Percentiles rank a stretch among this genome's conserved stretches.
phyloP scores from a whole-genome alignment of 768 basidiomycete species.

The Myochromella boudieri region DNA sequence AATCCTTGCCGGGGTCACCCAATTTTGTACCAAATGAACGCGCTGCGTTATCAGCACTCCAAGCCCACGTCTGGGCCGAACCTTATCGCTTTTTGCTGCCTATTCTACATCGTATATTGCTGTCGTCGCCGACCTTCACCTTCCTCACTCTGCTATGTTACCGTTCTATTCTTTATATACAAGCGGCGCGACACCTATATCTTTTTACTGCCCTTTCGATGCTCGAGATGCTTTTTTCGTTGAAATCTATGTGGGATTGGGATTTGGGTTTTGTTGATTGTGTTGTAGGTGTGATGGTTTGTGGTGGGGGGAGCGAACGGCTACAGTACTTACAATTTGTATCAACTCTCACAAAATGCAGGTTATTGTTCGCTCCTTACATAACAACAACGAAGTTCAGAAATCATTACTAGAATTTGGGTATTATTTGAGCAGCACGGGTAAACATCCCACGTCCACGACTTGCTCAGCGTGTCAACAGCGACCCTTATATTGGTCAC shows the following conservation, averaged over 20 bases:
- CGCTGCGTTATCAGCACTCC: background rate
- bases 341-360: background rate
- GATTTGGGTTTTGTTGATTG: constrained; percentile 8
- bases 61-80: background rate
- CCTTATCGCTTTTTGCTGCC: constrained; percentile 1
- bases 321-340: constrained; percentile 3
- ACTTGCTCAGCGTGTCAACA: too few species aligned
- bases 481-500: too few species aligned
- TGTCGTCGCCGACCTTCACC: constrained; percentile 12
- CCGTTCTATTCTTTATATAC: constrained; percentile 19
- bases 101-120: constrained; percentile 16
- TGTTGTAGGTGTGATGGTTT: constrained; percentile 6
- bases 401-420: background rate
- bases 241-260: background rate
- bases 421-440: too few species aligned
- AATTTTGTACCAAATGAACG: constrained; percentile 18
- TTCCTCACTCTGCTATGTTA: constrained; percentile 13
- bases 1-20: constrained; percentile 2
- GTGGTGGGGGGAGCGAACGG: background rate
- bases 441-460: too few species aligned
- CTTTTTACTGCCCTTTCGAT: constrained; percentile 10
- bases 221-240: constrained; percentile 8
- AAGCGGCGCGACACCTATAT: constrained; percentile 17
- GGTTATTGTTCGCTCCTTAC: background rate
- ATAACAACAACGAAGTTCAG: too few species aligned